Percentiles rank a stretch among this genome's conserved stretches.
Conservation (phyloP, 352 stramenopile genomes). For the Phytophthora boehmeriae region DNA sequence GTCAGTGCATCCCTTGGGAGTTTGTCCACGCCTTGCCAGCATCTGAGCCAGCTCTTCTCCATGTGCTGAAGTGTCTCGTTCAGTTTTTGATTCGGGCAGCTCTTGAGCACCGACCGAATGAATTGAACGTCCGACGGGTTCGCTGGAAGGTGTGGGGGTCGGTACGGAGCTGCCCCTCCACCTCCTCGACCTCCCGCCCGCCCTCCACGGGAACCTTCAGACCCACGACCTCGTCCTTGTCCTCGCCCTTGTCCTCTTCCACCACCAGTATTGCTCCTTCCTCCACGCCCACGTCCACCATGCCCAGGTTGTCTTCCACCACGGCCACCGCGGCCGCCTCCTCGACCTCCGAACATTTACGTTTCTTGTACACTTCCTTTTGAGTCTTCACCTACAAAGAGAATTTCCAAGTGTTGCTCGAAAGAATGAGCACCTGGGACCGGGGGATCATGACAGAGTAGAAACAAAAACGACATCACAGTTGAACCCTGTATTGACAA, state of each 20-base stretch:
- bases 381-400: slow-evolving; percentile 8
- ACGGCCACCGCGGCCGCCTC: slow-evolving; percentile 7
- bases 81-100: slow-evolving; percentile 49
- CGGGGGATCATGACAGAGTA: too few species aligned
- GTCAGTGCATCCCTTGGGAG: slow-evolving; percentile 46
- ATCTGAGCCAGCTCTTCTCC: slow-evolving; percentile 48
- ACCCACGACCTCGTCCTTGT: slow-evolving; percentile 2
- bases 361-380: background rate
- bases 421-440: too few species aligned
- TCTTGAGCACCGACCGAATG: slow-evolving; percentile 43
- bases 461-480: too few species aligned
- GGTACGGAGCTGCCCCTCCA: background rate
- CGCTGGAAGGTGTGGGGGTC: slow-evolving; percentile 1
- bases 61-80: slow-evolving; percentile 35
- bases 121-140: slow-evolving; percentile 53
- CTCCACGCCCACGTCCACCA: background rate
- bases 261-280: background rate
- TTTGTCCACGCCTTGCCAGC: slow-evolving; percentile 45
- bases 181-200: background rate
- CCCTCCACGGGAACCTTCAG: slow-evolving; percentile 1
- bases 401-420: slow-evolving; percentile 15
- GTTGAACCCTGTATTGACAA: too few species aligned
- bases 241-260: slow-evolving; percentile 10
- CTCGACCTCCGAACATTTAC: slow-evolving; percentile 20
- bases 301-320: slow-evolving; percentile 11